phyloP scores from a whole-genome alignment of 1,284 basidiomycete species.

The Pseudozyma pruni region DNA sequence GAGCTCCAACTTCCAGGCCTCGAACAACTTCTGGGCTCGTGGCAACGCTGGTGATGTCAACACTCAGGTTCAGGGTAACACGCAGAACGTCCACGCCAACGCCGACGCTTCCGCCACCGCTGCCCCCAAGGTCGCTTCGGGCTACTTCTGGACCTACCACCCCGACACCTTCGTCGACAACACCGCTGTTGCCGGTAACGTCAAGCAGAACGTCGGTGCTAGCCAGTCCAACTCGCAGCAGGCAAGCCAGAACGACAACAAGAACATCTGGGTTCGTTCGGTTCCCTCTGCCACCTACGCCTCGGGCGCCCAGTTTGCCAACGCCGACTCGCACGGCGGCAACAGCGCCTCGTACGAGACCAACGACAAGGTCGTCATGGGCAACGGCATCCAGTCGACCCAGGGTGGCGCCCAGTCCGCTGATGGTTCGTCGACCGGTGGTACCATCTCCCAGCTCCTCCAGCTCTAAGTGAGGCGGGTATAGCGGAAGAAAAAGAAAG shows the following conservation, averaged over 20 bases:
- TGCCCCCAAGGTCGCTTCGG: slow-evolving; percentile 6
- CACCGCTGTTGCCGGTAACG: slow-evolving; percentile 14
- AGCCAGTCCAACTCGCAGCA: slow-evolving; percentile 27
- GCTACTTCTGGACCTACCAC: slow-evolving; percentile 33
- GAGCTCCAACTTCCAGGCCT: too few species aligned
- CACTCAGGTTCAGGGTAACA: slow-evolving; percentile 25
- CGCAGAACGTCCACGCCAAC: slow-evolving; percentile 14
- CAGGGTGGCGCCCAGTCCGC: slow-evolving; percentile 30
- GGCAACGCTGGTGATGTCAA: slow-evolving; percentile 5
- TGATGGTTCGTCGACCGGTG: slow-evolving; percentile 23
- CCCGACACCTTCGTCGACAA: slow-evolving; percentile 15
- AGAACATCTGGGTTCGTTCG: slow-evolving; percentile 3
- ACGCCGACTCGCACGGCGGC: slow-evolving; percentile 26
- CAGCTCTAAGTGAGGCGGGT: slow-evolving; percentile 11
- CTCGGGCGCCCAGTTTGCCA: slow-evolving; percentile 17
- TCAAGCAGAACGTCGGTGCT: slow-evolving; percentile 19
- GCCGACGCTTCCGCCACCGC: slow-evolving; percentile 20
- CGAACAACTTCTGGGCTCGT: slow-evolving; percentile 19
- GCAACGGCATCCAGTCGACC: slow-evolving; percentile 20
- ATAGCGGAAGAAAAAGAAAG: not conserved
- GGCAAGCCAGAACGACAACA: slow-evolving; percentile 17
- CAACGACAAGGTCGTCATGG: slow-evolving; percentile 32
- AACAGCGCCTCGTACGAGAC: slow-evolving; percentile 13
- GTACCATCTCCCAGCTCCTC: slow-evolving; percentile 33
- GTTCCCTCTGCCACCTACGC: slow-evolving; percentile 11